Percentiles rank a stretch among this genome's conserved stretches.
Evolutionary conservation across 2,329 filamentous ascomycete genomes (phyloP).

Genomic region (Stachybotrys chartarum): DNA sequence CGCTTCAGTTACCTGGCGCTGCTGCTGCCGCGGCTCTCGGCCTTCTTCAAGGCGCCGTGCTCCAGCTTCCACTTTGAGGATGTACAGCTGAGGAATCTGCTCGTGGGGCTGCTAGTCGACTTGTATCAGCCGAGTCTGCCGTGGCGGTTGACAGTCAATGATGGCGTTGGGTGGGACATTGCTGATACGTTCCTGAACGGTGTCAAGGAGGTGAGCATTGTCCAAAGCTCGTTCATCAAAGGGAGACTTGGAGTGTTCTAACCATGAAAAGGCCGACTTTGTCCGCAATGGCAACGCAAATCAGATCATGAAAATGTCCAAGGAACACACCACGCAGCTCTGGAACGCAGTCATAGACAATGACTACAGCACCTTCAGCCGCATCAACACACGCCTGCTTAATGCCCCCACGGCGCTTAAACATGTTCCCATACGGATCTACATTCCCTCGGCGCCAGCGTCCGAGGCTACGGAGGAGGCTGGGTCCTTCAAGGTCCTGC

Average conservation of each 20-base stretch:
- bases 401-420: constrained; percentile 67
- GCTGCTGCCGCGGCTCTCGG: constrained; percentile 45
- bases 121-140: constrained; percentile 48
- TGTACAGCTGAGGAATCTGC: constrained; percentile 44
- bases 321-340: constrained; percentile 72
- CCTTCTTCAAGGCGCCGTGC: constrained; percentile 46
- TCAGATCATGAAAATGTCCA: constrained; percentile 82
- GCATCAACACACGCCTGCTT: constrained; percentile 70
- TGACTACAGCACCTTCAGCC: constrained; percentile 64
- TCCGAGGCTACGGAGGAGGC: constrained; percentile 13
- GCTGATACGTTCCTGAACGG: constrained; percentile 57
- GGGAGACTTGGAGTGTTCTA: neutral
- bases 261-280: constrained; percentile 60
- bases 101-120: constrained; percentile 48
- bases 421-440: constrained; percentile 82
- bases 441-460: constrained; percentile 62
- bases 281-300: constrained; percentile 82
- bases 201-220: constrained; percentile 48
- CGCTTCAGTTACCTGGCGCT: constrained; percentile 54
- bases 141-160: constrained; percentile 47
- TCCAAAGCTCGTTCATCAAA: neutral
- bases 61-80: constrained; percentile 53
- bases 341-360: constrained; percentile 78
- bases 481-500: constrained; percentile 64
- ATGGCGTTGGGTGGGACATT: constrained; percentile 52